phyloP scores from a whole-genome alignment of 202 grass and related monocot genomes.

The Miscanthus sacchariflorus region DNA sequence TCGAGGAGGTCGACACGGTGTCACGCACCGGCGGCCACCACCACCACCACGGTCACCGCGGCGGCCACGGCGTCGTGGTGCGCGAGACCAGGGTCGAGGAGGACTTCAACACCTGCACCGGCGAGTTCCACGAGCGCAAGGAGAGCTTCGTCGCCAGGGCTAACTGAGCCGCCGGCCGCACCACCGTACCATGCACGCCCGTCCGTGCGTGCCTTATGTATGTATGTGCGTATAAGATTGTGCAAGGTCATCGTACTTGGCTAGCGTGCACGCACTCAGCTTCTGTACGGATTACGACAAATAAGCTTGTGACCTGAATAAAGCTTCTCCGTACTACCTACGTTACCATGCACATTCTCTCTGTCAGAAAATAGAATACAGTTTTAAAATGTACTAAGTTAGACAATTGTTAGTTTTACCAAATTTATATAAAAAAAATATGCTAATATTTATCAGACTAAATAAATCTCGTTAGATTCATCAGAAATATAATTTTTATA shows the following conservation, averaged over 20 bases:
- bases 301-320: slow-evolving; percentile 58
- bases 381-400: background rate
- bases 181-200: background rate
- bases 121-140: slow-evolving; percentile 68
- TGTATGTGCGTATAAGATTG: background rate
- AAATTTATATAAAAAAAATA: background rate
- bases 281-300: slow-evolving; percentile 33
- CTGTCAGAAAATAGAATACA: background rate
- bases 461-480: background rate
- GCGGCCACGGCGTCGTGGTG: slow-evolving; percentile 16
- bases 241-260: slow-evolving; percentile 21
- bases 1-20: slow-evolving; percentile 48
- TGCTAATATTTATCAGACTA: background rate
- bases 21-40: background rate
- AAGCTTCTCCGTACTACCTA: background rate
- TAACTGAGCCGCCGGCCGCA: slow-evolving; percentile 6
- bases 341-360: background rate
- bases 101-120: slow-evolving; percentile 57
- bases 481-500: too few relatives aligned
- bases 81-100: slow-evolving; percentile 54
- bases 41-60: background rate
- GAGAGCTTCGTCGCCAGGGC: slow-evolving; percentile 38
- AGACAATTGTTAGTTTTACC: background rate
- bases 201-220: background rate
- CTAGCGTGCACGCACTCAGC: background rate